Base-by-base conservation (phyloP, 2,329 filamentous ascomycete genomes). In the Colletotrichum navitas region DNA sequence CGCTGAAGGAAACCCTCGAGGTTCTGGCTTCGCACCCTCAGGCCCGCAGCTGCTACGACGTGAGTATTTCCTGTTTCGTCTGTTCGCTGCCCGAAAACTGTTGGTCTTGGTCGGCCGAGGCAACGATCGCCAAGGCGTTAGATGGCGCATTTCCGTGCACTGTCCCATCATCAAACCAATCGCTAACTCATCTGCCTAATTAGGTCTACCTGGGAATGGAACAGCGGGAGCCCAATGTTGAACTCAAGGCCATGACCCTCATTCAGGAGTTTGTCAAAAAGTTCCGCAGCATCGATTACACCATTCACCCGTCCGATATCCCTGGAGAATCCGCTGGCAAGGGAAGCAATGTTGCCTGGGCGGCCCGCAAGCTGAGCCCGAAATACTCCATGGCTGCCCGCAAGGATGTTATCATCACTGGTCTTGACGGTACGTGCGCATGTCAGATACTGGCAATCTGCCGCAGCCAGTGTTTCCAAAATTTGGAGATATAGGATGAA, bases 131-230 rank as follows among this genome's bases (percentile, higher is more conserved):
- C 55, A 18, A 58, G 34, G 55, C 55, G n/a, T 58, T 26, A 7
- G 24, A 41, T 21, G 16, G 34, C 36, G 14, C 36, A 26, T 41
- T 18, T n/a, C n/a, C 21, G 36, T 49, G 32, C 18, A 39, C 52
- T 24, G 32, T 24, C n/a, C 16, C 34, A 10, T 68, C 34, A 41
- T 18, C n/a, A 41, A 58, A 39, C 11, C 24, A 63, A 41, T 29
- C 3, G n/a, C 75, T 73, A 67, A 74, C 49, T 47, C 41, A 29
- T 36, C 59, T 36, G 41, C 34, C 59, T 36, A 39, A 16, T 47
- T 72, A 93, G 91, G 83, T 94, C 64, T 93, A 91, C 77, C 85
- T 94, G 39, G 92, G 89, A 29, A 93, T 93, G 91, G 92, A 93
- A 77, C 83, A 90, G 76, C 89, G 91, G 69, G 92, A 94, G 78